Evolutionary conservation across 2,329 filamentous ascomycete genomes (phyloP).

Genomic region (Aaosphaeria arxii): DNA sequence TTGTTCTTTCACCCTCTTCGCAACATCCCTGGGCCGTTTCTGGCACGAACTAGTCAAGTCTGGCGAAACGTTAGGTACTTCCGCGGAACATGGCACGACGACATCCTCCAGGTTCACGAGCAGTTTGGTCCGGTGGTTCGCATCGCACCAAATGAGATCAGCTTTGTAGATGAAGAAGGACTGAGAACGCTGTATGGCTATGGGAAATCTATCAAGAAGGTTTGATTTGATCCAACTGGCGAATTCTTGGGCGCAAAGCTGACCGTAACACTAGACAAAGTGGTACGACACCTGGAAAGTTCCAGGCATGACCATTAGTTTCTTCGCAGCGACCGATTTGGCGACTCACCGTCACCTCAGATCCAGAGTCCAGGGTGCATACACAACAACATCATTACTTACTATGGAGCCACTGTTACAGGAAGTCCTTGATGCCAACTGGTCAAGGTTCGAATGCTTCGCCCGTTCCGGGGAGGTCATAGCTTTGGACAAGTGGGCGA

Average conservation of each 20-base stretch:
- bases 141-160: background rate
- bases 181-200: background rate
- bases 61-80: background rate
- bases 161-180: background rate
- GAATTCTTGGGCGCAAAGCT: too few relatives aligned
- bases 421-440: background rate
- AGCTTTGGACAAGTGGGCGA: background rate
- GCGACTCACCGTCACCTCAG: background rate
- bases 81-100: background rate
- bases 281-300: background rate
- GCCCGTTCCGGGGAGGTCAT: background rate
- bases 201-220: background rate
- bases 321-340: background rate
- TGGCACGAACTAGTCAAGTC: conserved; percentile 3
- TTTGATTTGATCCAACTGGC: background rate
- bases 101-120: background rate
- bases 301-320: background rate
- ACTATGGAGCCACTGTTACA: background rate
- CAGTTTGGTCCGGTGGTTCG: background rate
- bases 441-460: background rate
- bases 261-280: background rate
- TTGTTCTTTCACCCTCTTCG: background rate
- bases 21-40: background rate
- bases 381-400: background rate
- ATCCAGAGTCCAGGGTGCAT: background rate